These are phyloP conservation scores for Neurospora terricola DNA, from an alignment of 495 filamentous ascomycete genomes.

Conservation along the genomic window DNA sequence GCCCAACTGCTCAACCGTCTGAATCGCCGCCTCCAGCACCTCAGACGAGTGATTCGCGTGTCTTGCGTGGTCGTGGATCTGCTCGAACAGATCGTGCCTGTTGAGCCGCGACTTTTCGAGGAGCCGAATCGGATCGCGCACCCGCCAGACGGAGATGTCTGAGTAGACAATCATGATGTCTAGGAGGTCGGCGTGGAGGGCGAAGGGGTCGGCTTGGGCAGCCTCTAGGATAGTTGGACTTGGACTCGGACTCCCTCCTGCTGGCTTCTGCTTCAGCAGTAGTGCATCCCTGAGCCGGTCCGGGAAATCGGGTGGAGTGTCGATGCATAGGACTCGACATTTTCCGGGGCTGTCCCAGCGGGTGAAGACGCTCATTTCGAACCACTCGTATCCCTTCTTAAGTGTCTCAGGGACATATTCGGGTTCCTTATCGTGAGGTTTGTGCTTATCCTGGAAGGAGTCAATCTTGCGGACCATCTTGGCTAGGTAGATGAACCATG, in stretches of 20 bases:
- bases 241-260: background rate
- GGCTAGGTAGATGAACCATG: conserved; percentile 12
- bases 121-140: conserved; percentile 13
- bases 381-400: conserved; percentile 16
- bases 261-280: background rate
- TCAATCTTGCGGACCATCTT: conserved; percentile 15
- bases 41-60: conserved; percentile 15
- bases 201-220: conserved; percentile 6
- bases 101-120: conserved; percentile 10
- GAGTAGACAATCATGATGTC: conserved; percentile 10
- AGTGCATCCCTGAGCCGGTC: background rate
- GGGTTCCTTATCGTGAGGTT: conserved; percentile 2
- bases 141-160: conserved; percentile 14
- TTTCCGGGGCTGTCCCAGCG: conserved; percentile 7
- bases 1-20: conserved; percentile 9
- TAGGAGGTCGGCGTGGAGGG: conserved; percentile 12
- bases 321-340: conserved; percentile 11
- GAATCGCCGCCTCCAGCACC: conserved; percentile 8
- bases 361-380: conserved; percentile 16
- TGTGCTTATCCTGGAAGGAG: background rate
- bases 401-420: conserved; percentile 11
- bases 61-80: conserved; percentile 12
- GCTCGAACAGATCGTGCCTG: conserved; percentile 1
- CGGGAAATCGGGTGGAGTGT: conserved; percentile 6
- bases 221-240: background rate